Conservation (phyloP, 2,329 filamentous ascomycete species). For the Fusarium miscanthi region DNA sequence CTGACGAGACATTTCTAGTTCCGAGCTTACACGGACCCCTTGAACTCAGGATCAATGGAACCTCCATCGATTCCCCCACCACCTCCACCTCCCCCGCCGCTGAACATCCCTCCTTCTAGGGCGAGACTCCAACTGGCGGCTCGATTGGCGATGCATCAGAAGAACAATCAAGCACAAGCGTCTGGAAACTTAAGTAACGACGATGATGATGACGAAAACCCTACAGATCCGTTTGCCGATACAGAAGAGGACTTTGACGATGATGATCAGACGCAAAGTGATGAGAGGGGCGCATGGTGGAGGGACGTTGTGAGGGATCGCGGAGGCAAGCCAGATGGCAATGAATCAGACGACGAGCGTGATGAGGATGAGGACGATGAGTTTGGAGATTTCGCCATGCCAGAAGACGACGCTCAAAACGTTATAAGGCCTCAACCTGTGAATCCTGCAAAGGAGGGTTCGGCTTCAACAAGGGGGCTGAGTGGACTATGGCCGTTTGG, state of each 20-base stretch:
- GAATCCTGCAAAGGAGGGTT: slow-evolving; percentile 58
- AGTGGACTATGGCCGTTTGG: slow-evolving; percentile 70
- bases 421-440: slow-evolving; percentile 66
- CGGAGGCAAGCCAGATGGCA: slow-evolving; percentile 58
- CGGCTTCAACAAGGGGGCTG: slow-evolving; percentile 51
- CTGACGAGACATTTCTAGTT: slow-evolving; percentile 57
- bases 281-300: slow-evolving; percentile 61
- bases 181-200: slow-evolving; percentile 55
- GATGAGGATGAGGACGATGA: slow-evolving; percentile 71
- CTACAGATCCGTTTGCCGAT: slow-evolving; percentile 60
- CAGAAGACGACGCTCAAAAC: slow-evolving; percentile 61
- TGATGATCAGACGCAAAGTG: slow-evolving; percentile 52
- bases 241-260: slow-evolving; percentile 66
- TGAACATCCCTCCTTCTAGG: slow-evolving; percentile 87
- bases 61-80: slow-evolving; percentile 70
- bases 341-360: slow-evolving; percentile 62
- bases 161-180: slow-evolving; percentile 65
- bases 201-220: slow-evolving; percentile 54
- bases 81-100: slow-evolving; percentile 76
- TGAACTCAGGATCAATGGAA: slow-evolving; percentile 62
- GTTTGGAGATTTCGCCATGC: slow-evolving; percentile 76
- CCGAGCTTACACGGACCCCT: slow-evolving; percentile 67
- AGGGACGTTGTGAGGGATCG: slow-evolving; percentile 52
- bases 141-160: slow-evolving; percentile 79
- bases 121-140: slow-evolving; percentile 92